Base-by-base conservation (phyloP, 139 green algal species). In the Dunaliella primolecta region DNA sequence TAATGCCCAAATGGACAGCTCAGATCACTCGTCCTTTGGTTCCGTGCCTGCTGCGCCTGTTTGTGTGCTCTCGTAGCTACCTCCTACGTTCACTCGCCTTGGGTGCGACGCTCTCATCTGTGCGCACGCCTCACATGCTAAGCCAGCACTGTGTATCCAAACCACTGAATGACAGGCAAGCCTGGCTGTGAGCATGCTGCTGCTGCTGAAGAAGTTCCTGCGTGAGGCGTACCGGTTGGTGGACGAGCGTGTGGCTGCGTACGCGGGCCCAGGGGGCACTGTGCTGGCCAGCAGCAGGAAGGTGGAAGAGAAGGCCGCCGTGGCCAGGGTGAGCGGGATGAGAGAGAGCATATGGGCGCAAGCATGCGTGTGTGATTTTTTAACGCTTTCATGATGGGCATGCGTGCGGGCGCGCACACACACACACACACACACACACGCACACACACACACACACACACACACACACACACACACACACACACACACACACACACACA, bases 121-220 rank as follows among this genome's bases (percentile, higher is more conserved):
- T n/a, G n/a, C n/a, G n/a, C n/a, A n/a, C n/a, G n/a, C n/a, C n/a
- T n/a, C n/a, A n/a, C n/a, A n/a, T n/a, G n/a, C n/a, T n/a, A n/a
- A n/a, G n/a, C n/a, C n/a, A n/a, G n/a, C n/a, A n/a, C n/a, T n/a
- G n/a, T n/a, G n/a, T n/a, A n/a, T n/a, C n/a, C n/a, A n/a, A n/a
- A n/a, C n/a, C n/a, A n/a, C n/a, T n/a, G n/a, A n/a, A n/a, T n/a
- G 7, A 64, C 78, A 91, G 81, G 91, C 92, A 0, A 85, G 86
- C 1, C 35, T 94, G 30, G 87, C 89, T 2, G 36, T 95, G 55
- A 93, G 79, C 20, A 90, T 96, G 85, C 85, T 96, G 82, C 89
- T 97, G 79, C 83, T 94, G 90, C 87, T 96, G 27, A 96, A 96
- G 89, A 83, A 92, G 64, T 93, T 92, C 87, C 86, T 97, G 21